phyloP scores from a whole-genome alignment of 2,329 filamentous ascomycete genomes.

The Fusarium tanahbumbuense region DNA sequence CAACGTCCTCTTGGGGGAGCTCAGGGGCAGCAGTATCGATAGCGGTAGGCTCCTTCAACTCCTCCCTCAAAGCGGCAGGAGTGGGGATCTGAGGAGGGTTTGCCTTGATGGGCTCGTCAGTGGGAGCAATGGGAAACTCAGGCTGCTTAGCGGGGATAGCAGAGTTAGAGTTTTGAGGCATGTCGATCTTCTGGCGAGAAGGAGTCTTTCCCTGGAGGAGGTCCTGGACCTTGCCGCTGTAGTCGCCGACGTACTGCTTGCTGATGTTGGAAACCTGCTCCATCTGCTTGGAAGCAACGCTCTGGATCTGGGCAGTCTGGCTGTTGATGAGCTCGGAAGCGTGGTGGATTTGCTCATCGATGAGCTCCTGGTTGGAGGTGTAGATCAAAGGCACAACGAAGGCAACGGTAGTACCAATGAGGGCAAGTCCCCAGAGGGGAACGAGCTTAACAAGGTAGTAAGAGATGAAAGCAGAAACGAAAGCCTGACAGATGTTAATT shows the following conservation, averaged over 20 bases:
- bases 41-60: slow-evolving; percentile 40
- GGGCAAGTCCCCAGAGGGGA: slow-evolving; percentile 74
- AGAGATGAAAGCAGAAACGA: slow-evolving; percentile 70
- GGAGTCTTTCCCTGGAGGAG: slow-evolving; percentile 65
- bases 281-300: slow-evolving; percentile 72
- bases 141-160: slow-evolving; percentile 44
- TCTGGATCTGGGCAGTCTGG: slow-evolving; percentile 72
- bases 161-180: slow-evolving; percentile 45
- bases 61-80: slow-evolving; percentile 43
- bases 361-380: slow-evolving; percentile 75
- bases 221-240: slow-evolving; percentile 74
- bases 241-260: slow-evolving; percentile 76
- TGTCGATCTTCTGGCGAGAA: slow-evolving; percentile 56
- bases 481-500: slow-evolving; percentile 59
- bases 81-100: slow-evolving; percentile 36
- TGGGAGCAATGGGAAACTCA: slow-evolving; percentile 54
- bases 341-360: slow-evolving; percentile 71
- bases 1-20: slow-evolving; percentile 40
- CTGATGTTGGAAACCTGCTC: slow-evolving; percentile 70
- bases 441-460: slow-evolving; percentile 77
- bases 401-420: slow-evolving; percentile 68
- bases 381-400: slow-evolving; percentile 75
- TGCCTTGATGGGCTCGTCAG: slow-evolving; percentile 51
- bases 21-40: slow-evolving; percentile 45
- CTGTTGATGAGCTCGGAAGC: slow-evolving; percentile 68